Base-by-base conservation (phyloP, 352 stramenopile genomes). In the Phytophthora pluvialis region DNA sequence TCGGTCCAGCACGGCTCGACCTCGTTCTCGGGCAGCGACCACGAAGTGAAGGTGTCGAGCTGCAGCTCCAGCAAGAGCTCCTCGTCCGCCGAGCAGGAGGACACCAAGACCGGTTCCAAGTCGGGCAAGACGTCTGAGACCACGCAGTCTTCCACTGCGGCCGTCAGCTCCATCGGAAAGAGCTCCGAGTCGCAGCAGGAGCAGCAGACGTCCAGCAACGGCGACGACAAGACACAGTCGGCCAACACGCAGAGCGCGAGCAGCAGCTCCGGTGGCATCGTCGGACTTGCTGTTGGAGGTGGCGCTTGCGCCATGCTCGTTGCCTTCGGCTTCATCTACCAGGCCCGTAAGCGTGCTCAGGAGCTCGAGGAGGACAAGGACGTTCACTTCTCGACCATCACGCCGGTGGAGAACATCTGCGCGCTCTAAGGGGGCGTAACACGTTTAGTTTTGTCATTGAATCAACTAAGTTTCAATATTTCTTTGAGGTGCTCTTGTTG, bases 291-390 rank as follows among this genome's bases (percentile, higher is more conserved):
- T 12, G 54, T 85, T 13, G 67, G 56, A 8, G 46, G 61, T 28
- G 75, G 70, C 40, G 76, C 64, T 28, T 81, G 69, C 21, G 75
- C 68, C 5, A 77, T 84, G 21, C 38, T 84, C 44, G 73, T 75
- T n/a, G 83, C 83, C 1, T 89, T 89, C 51, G 83, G 76, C 25
- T 91, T 91, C 77, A 90, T 91, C 70, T 91, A 89, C 75, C 81
- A 89, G 75, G 73, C 79, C 29, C 83, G 83, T 67, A 77, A 90
- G 72, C 85, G 83, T 54, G 83, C 83, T 2, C 55, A 79, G 38
- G 75, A 85, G 59, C 70, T 91, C 7, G 83, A 87, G 31, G 64
- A 89, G 31, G 58, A 65, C 60, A 91, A 91, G 78, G 65, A 79
- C 46, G 66, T 82, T 40, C 69, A 59, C 56, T 74, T 82, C 50